Conservation (phyloP, 2,329 filamentous ascomycete genomes). For the Fusarium solani-melongenae region DNA sequence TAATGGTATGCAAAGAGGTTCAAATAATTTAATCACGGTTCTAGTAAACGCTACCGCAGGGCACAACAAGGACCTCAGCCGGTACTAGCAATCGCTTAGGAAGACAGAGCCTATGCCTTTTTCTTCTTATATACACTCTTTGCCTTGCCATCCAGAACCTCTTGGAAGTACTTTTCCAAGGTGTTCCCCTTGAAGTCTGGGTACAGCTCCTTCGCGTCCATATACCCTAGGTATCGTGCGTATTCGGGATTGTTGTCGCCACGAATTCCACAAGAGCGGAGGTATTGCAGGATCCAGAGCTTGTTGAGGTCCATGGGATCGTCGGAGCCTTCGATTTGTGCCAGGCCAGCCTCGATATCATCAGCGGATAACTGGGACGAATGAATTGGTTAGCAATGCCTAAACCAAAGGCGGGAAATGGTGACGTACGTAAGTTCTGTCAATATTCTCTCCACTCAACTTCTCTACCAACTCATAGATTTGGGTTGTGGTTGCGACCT, state of each 20-base stretch:
- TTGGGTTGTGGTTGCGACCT: conserved; percentile 57
- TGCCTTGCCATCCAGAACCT: conserved; percentile 1
- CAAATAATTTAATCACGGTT: too few species aligned
- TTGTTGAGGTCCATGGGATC: not conserved
- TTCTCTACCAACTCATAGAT: conserved; percentile 59
- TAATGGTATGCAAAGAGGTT: too few species aligned
- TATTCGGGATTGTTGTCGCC: conserved; percentile 65
- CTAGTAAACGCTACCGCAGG: too few species aligned
- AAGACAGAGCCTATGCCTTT: too few species aligned
- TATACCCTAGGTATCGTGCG: conserved; percentile 65
- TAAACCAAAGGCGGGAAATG: too few species aligned
- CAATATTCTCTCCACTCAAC: conserved; percentile 58
- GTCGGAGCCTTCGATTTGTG: not conserved
- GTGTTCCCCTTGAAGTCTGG: conserved; percentile 55
- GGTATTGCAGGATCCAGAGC: conserved; percentile 46
- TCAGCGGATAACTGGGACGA: too few species aligned
- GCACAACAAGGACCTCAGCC: too few species aligned
- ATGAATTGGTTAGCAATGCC: too few species aligned
- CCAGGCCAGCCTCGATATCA: too few species aligned
- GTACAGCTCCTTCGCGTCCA: conserved; percentile 63
- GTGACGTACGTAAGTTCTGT: not conserved
- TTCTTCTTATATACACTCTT: not conserved
- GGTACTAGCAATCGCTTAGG: too few species aligned
- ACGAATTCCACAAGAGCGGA: conserved; percentile 57
- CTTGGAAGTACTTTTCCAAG: not conserved